Base-by-base conservation (phyloP, 176 grass and related monocot genomes). In the Eragrostis curvula region DNA sequence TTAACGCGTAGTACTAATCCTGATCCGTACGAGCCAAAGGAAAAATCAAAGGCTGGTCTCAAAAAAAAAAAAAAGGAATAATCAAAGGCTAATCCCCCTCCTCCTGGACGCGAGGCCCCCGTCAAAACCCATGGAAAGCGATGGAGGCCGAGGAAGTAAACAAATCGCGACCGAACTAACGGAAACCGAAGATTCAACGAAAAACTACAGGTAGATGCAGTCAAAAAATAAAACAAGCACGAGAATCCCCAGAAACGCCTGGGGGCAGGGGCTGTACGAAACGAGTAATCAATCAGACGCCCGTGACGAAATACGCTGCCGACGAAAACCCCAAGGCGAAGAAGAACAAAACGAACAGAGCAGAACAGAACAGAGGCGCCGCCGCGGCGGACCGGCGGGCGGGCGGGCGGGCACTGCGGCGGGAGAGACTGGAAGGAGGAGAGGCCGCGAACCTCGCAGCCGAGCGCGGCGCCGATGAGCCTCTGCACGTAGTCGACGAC, bases 401-500 rank as follows among this genome's bases (percentile, higher is more conserved):
- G 43, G 9, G 43, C 32, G 32, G 32, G 32, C 32, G 32, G 32
- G 32, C 32, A 36, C 32, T 36, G 32, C 32, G 3, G 4, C 32
- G 32, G 32, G 32, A 4, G 32, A 36, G 32, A 36, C 3, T 4
- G 4, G 32, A 43, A 43, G 41, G 16, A 25, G 1, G 12, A 36
- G 17, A 7, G 20, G 18, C 17, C 3, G 24, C 66, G 74, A 44
- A 94, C 95, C 90, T 93, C 90, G 86, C 81, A 87, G 21, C 86
- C 88, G 52, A 93, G 81, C 32, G 88, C 69, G 20, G 84, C 28
- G 11, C 88, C 90, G 60, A 98, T 45, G 57, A 95, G 90, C 81
- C 91, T 88, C 42, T 81, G 86, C 13, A 82, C 81, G 78, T 91
- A 91, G 44, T 63, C 29, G 45, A 95, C 24, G 71, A 98, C 86